Conservation (phyloP, 495 filamentous ascomycete species). For the Podospora anserina region DNA sequence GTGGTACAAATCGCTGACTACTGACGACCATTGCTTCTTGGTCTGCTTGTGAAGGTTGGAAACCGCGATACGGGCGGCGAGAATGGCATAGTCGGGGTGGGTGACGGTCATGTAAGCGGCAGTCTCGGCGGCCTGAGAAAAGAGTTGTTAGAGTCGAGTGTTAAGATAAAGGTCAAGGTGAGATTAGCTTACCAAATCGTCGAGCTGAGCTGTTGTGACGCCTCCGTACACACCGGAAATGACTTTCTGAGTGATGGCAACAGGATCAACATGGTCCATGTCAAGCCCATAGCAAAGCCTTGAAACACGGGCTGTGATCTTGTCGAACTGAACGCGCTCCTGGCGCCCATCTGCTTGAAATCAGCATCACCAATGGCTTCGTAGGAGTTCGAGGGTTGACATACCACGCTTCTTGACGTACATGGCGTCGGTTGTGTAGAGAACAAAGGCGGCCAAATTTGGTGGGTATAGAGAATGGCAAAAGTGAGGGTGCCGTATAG, state of each 20-base stretch:
- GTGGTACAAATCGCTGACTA: conserved; percentile 89
- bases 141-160: conserved; percentile 15
- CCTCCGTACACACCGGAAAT: conserved; percentile 99
- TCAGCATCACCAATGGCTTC: conserved; percentile 23
- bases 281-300: conserved; percentile 96
- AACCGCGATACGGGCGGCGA: conserved; percentile 96
- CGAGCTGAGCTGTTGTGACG: conserved; percentile 91
- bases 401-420: conserved; percentile 60
- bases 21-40: conserved; percentile 97
- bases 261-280: conserved; percentile 92
- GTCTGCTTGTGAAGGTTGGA: conserved; percentile 99
- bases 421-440: conserved; percentile 40
- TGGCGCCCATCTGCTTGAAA: conserved; percentile 81
- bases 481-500: not conserved
- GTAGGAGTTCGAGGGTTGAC: conserved; percentile 21
- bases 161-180: conserved; percentile 2
- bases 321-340: conserved; percentile 99
- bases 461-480: not conserved
- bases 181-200: conserved; percentile 75
- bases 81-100: conserved; percentile 98
- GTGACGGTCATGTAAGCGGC: conserved; percentile 99
- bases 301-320: conserved; percentile 98
- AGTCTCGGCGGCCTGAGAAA: conserved; percentile 84
- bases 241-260: conserved; percentile 97
- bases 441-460: not conserved